Base-by-base conservation (phyloP, 768 basidiomycete genomes). In the Collybia sp. region DNA sequence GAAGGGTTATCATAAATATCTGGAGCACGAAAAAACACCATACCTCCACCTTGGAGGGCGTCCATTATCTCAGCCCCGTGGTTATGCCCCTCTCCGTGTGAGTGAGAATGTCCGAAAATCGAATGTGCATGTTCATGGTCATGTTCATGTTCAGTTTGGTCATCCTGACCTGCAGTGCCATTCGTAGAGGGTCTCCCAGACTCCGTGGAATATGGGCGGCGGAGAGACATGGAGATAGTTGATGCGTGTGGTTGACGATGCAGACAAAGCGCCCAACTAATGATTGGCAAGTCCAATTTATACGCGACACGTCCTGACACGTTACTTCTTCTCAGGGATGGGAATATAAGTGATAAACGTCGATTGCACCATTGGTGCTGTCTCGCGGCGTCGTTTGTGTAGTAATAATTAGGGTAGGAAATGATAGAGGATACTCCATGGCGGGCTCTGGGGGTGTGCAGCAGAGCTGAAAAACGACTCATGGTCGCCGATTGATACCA, bases 11-110 rank as follows among this genome's bases (percentile, higher is more conserved):
- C 39, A 31, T 12, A 38, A 39, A 25, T 31, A 30, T 15, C 30
- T 40, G 40, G 4, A 41, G 30, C 12, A 43, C 19, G 31, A 32
- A 34, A 16, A 11, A 31, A 46, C 12, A 9, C n/a, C 80, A 34
- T 53, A 86, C 86, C 82, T 62, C 73, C 66, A 44, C 86, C 84
- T 51, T 79, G 68, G 45, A 88, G 65, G 0, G 84, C 73, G 42
- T 88, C 75, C 43, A 91, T 77, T 55, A 78, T 73, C 54, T 84
- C 83, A 30, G 83, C 77, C 31, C 80, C 82, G 47, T 82, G 77
- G 31, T 65, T 59, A 47, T 83, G 77, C 40, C 72, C 79, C 31
- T 76, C 73, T 43, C 81, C 77, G 62, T 85, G 84, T 1, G 72
- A 58, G 44, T 70, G 62, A 12, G 48, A 43, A 34, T 63, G 57